Evolutionary conservation across 2,329 filamentous ascomycete genomes (phyloP).

Genomic region (Curvularia sp.): DNA sequence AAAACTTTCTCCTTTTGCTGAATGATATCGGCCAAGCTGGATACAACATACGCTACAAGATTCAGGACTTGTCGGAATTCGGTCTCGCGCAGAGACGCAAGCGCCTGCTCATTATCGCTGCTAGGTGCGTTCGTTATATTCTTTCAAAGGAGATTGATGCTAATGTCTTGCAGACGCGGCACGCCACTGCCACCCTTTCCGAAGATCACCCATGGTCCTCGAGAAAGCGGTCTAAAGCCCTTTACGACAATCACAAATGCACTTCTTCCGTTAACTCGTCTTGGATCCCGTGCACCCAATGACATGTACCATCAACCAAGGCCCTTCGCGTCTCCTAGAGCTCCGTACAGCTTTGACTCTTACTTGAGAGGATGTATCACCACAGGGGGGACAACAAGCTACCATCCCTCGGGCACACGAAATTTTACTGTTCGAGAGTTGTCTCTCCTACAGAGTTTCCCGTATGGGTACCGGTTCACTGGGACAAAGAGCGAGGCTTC

Average conservation of each 20-base stretch:
- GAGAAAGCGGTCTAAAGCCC: conserved; percentile 30
- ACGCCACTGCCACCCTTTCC: conserved; percentile 44
- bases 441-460: conserved; percentile 30
- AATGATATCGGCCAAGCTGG: conserved; percentile 26
- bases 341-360: not conserved
- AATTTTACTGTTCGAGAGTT: conserved; percentile 31
- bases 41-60: conserved; percentile 37
- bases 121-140: conserved; percentile 25
- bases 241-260: conserved; percentile 32
- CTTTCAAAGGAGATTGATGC: not conserved
- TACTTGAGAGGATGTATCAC: conserved; percentile 24
- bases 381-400: conserved; percentile 21
- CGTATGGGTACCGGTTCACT: conserved; percentile 16
- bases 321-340: not conserved
- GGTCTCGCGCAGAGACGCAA: conserved; percentile 37
- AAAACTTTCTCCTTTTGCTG: conserved; percentile 22
- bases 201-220: conserved; percentile 31
- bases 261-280: conserved; percentile 22
- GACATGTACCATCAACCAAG: conserved; percentile 34
- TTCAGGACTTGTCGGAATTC: conserved; percentile 26
- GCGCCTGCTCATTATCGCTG: conserved; percentile 40
- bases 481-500: conserved; percentile 13
- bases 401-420: conserved; percentile 26
- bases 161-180: conserved; percentile 26
- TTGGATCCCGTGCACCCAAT: not conserved